Base-by-base conservation (phyloP, 768 basidiomycete genomes). In the Trametes coccinea region DNA sequence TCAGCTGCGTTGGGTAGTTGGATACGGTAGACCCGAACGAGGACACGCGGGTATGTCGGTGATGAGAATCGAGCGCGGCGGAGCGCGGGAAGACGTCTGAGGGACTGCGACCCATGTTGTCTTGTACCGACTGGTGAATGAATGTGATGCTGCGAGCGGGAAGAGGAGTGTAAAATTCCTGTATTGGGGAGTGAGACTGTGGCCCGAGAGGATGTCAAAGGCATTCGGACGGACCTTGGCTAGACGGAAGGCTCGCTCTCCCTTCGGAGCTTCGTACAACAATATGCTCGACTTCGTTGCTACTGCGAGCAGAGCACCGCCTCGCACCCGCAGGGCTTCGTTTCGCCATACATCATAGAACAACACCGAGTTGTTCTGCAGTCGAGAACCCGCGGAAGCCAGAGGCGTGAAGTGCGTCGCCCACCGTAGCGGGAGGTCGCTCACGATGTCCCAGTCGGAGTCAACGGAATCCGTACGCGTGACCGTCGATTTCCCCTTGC, bases 91-190 rank as follows among this genome's bases (percentile, higher is more conserved):
- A 66, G 29, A 68, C 73, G 59, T 85, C 82, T 43, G 79, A 78
- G 16, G 76, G 59, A 30, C 76, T 79, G 55, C 81, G 79, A 54
- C 72, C 68, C 39, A 77, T 73, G 22, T 69, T 60, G 11, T 88
- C 88, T 49, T 81, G 80, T 4, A 86, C 82, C 37, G 78, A 76
- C 73, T 92, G 91, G 49, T 87, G 81, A 46, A 92, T 83, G 72
- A 94, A 94, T 0, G 78, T 76, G 31, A 93, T 73, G 55, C 74
- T 80, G n/a, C 85, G 84, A 22, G 90, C 83, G 62, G 81, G 82
- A 22, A 87, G 61, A 3, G 92, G 92, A 0, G 85, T 89, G 70
- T 94, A 94, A 65, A 92, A 93, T 72, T 93, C 92, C 92, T 93
- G 66, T 41, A n/a, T n/a, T 17, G n/a, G 27, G 14, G 34, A 9